A percentile compares a stretch with the other conserved stretches of the same genome.
These are phyloP conservation scores for Galeopsis tetrahit DNA, from an alignment of 257 asterid genomes.

Conservation along the genomic window DNA sequence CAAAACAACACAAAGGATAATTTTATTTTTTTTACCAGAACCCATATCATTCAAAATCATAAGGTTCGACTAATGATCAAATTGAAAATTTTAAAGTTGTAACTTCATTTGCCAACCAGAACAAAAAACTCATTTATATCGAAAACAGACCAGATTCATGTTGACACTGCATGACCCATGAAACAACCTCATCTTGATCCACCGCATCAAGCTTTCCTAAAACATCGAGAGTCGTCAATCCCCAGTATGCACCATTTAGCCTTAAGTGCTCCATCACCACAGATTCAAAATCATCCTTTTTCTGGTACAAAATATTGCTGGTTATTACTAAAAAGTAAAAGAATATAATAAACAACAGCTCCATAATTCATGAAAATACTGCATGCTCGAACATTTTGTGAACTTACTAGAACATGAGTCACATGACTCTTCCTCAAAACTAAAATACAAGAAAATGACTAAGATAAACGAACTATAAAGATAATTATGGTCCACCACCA, in stretches of 20 bases:
- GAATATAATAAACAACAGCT: not conserved
- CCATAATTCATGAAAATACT: not conserved
- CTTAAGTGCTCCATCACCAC: slow-evolving; percentile 92
- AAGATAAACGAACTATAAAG: not conserved
- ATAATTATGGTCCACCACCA: not conserved
- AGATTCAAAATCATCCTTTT: slow-evolving; percentile 75
- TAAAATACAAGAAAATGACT: slow-evolving; percentile 16
- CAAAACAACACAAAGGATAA: slow-evolving; percentile 9
- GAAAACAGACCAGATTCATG: slow-evolving; percentile 80
- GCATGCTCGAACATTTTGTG: not conserved
- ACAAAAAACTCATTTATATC: not conserved
- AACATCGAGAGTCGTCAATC: slow-evolving; percentile 86
- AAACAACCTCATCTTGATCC: slow-evolving; percentile 75
- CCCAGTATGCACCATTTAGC: slow-evolving; percentile 95
- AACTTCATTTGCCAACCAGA: not conserved
- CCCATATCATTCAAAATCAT: slow-evolving; percentile 1
- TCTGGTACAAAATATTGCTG: slow-evolving; percentile 43
- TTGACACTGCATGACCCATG: slow-evolving; percentile 94
- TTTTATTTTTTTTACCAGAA: slow-evolving; percentile 12
- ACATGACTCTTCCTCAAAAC: not conserved
- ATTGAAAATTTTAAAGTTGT: not conserved
- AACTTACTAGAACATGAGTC: slow-evolving; percentile 18
- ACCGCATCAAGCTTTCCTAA: slow-evolving; percentile 73
- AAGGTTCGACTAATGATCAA: slow-evolving; percentile 9
- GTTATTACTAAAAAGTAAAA: slow-evolving; percentile 8